Base-by-base conservation (phyloP, 192 early-diverging fungal genomes). In the Irineochytrium annulatum region DNA sequence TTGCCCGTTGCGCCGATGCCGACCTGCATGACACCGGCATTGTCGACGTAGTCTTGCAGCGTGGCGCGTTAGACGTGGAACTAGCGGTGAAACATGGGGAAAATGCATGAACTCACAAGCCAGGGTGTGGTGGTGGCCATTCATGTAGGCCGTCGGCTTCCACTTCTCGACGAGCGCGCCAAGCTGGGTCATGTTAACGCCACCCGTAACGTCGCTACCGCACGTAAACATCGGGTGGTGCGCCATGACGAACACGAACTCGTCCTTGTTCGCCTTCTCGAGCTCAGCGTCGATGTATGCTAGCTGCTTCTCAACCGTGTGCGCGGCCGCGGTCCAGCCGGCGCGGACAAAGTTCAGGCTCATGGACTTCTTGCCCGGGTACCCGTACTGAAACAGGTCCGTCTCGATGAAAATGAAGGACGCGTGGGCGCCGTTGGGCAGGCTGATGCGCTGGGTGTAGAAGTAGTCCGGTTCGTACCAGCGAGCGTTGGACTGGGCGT, bases 391-490 rank as follows among this genome's bases (percentile, higher is more conserved):
- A 29, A 59, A 43, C 16, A 63, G 43, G 44, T 63, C 62, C 14
- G 62, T 63, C 39, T 63, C 62, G 22, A 63, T 63, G 43, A 63
- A 63, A 30, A 63, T 43, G 44, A 63, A 56, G 8, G 57, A 46
- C n/a, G 57, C 57, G n/a, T 30, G 49, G 27, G 34, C 27, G 6
- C 44, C 57, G 29, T 17, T 59, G 62, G 30, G 39, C 17, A 63
- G 37, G 5, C 3, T 13, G 1, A 63, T 14, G 14, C 52, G 49
- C 17, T 46, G 26, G 5, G 49, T 43, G 52, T 55, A 63, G 54
- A 63, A 63, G 52, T 45, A 45, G 30, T 54, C 62, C n/a, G 62
- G 62, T 17, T 33, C 3, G 43, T 26, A 11, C 62, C 62, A 63
- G 53, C 28, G 19, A 13, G 35, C 11, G 34, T n/a, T n/a, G n/a